phyloP scores from a whole-genome alignment of 2,329 filamentous ascomycete species.

The Colletotrichum liaoningense region DNA sequence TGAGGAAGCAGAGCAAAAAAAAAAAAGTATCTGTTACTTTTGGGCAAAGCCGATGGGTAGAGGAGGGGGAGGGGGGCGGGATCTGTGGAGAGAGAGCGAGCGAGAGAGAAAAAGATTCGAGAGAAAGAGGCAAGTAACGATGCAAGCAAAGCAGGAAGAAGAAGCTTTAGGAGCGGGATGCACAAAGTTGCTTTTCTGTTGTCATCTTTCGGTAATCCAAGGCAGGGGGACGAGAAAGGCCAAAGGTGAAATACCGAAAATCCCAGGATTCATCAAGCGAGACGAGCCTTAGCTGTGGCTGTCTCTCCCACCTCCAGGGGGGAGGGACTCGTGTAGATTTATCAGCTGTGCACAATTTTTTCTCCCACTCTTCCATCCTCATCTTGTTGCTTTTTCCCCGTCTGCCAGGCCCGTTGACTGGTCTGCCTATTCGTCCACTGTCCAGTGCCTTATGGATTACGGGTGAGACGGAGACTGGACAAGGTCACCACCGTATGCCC shows the following conservation, averaged over 20 bases:
- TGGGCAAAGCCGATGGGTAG: background rate
- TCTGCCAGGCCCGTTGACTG: background rate
- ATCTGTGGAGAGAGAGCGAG: background rate
- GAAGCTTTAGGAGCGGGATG: constrained; percentile 14
- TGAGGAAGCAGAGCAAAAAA: constrained; percentile 10
- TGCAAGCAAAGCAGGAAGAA: constrained; percentile 1
- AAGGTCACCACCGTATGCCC: constrained; percentile 17
- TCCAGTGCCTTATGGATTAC: constrained; percentile 10
- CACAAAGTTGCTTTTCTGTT: constrained; percentile 30
- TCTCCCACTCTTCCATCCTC: background rate
- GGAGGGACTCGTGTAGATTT: constrained; percentile 24
- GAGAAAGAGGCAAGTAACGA: background rate
- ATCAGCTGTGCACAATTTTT: constrained; percentile 33
- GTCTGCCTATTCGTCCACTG: background rate
- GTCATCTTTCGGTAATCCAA: constrained; percentile 15
- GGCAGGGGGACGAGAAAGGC: constrained; percentile 5
- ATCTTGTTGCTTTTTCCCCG: constrained; percentile 16
- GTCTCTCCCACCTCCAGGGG: constrained; percentile 12
- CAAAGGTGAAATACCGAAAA: constrained; percentile 17
- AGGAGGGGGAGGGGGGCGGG: background rate
- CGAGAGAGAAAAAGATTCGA: background rate
- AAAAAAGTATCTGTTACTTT: background rate
- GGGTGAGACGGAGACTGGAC: constrained; percentile 25
- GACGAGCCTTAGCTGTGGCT: constrained; percentile 11
- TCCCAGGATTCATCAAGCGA: constrained; percentile 24